These are phyloP conservation scores for Psilocybe sp. DNA, from an alignment of 768 basidiomycete genomes.

Conservation along the genomic window DNA sequence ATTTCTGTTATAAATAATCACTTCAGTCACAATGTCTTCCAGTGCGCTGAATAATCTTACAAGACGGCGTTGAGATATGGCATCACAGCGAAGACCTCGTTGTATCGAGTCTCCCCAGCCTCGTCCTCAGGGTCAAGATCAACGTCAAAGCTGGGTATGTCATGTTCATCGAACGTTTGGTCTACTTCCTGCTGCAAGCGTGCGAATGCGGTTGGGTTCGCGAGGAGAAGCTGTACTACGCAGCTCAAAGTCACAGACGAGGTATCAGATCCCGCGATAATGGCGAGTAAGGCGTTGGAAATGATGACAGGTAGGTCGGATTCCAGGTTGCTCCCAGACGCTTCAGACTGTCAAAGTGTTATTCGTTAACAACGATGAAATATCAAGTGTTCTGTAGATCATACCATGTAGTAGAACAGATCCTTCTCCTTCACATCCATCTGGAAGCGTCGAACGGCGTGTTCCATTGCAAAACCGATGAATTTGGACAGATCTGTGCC, in stretches of 20 bases:
- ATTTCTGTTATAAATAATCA: constrained; percentile 19
- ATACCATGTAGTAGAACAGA: constrained; percentile 26
- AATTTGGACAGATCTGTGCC: constrained; percentile 11
- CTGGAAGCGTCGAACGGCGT: constrained; percentile 17
- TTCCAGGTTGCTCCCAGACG: constrained; percentile 6
- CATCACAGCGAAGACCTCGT: constrained; percentile 19
- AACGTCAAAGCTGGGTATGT: constrained; percentile 7
- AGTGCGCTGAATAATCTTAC: constrained; percentile 17
- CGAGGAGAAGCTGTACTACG: constrained; percentile 23
- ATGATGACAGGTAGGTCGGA: constrained; percentile 12
- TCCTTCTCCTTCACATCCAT: constrained; percentile 20
- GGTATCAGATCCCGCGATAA: constrained; percentile 30
- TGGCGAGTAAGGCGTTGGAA: constrained; percentile 20
- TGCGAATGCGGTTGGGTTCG: constrained; percentile 17
- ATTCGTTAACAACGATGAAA: background rate
- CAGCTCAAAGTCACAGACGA: constrained; percentile 19
- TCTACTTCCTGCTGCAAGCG: constrained; percentile 27
- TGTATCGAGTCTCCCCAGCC: background rate
- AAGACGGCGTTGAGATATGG: constrained; percentile 30
- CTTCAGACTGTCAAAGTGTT: constrained; percentile 9
- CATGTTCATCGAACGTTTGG: constrained; percentile 8
- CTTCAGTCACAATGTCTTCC: background rate
- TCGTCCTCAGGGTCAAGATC: background rate
- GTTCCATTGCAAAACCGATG: constrained; percentile 11
- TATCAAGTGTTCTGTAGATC: background rate